Base-by-base conservation (phyloP, 2,329 filamentous ascomycete species). In the Cladosporium sphaerospermum region DNA sequence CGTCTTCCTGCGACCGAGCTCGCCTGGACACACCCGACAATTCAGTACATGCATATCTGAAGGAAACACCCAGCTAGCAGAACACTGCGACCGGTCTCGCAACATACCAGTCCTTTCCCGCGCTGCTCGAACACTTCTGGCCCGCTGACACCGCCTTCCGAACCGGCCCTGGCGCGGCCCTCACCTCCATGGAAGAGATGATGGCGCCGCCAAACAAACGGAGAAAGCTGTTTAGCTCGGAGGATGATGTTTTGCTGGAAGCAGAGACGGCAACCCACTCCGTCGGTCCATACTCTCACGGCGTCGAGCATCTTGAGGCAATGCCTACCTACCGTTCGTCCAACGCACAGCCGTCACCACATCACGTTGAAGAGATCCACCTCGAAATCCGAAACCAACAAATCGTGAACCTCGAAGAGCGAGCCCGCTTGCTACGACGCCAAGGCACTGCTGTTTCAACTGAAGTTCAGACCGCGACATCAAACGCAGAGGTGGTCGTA, bases 181-280 rank as follows among this genome's bases (percentile, higher is more conserved):
- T 34, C 44, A 45, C 19, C 34, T 33, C 14, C 34, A 61, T 63
- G 62, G 57, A 61, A 46, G 48, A 42, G 48, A 56, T 54, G 45
- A 66, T 65, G 64, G 61, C 61, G 53, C 64, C 62, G 47, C 62
- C 64, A 41, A 54, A 46, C 34, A 66, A 66, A 57, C 57, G 62
- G 43, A 57, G 62, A 43, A 61, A 56, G 55, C 51, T 65, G 37
- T 56, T 58, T 14, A 52, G 51, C 33, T 52, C 53, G 13, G 41
- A 18, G 18, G 47, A 53, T 46, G 40, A 36, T 23, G 47, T 39
- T 33, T 37, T 45, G 39, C 44, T 55, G 55, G 40, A 45, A 31
- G 33, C 23, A 23, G 47, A 52, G 40, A 54, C 19, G 16, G 51
- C 43, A 16, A 40, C 33, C 18, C 11, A 19, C 18, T 41, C 39